phyloP scores from a whole-genome alignment of 768 basidiomycete genomes.

The Trametes elegans region DNA sequence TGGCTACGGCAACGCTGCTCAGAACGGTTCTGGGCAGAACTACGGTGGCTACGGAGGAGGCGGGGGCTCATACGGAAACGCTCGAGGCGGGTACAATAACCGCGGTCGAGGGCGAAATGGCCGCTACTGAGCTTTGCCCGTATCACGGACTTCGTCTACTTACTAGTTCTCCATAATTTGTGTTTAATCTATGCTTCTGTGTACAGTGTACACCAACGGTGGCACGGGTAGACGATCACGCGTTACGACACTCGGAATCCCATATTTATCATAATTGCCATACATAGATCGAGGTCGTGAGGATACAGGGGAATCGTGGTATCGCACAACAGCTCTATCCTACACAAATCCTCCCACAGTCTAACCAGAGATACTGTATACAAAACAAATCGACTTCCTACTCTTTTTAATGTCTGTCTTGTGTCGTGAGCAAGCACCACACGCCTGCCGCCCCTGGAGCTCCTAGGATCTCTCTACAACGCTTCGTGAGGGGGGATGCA shows the following conservation, averaged over 20 bases:
- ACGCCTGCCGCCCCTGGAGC: background rate
- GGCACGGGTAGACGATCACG: background rate
- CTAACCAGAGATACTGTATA: background rate
- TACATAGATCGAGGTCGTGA: background rate
- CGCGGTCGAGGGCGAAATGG: constrained; percentile 54
- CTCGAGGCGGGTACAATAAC: constrained; percentile 25
- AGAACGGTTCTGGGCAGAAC: constrained; percentile 12
- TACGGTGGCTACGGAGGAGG: constrained; percentile 17
- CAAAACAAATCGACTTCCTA: background rate
- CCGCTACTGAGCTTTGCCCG: constrained; percentile 34
- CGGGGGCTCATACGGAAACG: constrained; percentile 13
- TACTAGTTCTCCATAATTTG: constrained; percentile 14
- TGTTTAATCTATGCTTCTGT: constrained; percentile 6
- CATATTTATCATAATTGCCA: background rate
- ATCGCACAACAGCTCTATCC: background rate
- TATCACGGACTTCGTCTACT: constrained; percentile 13
- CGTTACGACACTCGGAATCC: background rate
- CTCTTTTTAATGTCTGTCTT: background rate
- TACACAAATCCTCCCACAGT: background rate
- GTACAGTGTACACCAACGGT: background rate
- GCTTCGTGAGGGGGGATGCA: constrained; percentile 39
- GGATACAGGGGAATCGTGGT: background rate
- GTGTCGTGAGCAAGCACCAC: background rate
- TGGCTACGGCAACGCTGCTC: constrained; percentile 22
- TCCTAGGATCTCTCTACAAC: constrained; percentile 10